These are phyloP conservation scores for Serendipita indica DNA, from an alignment of 768 basidiomycete species.

Conservation along the genomic window DNA sequence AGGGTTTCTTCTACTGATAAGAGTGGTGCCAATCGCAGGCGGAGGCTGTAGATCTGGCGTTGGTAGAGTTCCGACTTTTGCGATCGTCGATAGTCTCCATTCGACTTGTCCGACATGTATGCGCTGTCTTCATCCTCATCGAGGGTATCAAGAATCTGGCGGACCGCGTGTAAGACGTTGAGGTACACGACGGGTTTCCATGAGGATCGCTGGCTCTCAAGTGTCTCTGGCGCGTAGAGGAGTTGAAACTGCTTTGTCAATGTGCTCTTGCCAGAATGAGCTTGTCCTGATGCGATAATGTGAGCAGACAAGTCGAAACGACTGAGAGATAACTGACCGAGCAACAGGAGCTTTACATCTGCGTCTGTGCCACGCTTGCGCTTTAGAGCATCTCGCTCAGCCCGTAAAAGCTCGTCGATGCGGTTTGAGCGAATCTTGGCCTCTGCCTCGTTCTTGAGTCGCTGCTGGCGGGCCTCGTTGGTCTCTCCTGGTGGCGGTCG, in stretches of 20 bases:
- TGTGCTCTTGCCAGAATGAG: slow-evolving; percentile 42
- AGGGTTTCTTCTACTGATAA: slow-evolving; percentile 9
- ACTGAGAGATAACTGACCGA: slow-evolving; percentile 17
- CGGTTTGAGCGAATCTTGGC: slow-evolving; percentile 31
- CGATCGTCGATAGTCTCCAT: neutral
- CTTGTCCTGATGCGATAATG: slow-evolving; percentile 12
- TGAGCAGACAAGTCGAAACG: neutral
- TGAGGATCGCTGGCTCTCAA: slow-evolving; percentile 54
- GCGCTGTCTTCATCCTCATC: slow-evolving; percentile 23
- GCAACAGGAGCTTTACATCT: slow-evolving; percentile 28
- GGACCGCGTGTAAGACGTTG: slow-evolving; percentile 68
- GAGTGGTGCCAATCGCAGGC: neutral
- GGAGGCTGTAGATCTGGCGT: slow-evolving; percentile 3
- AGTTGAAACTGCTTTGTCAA: slow-evolving; percentile 76
- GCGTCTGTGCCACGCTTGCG: slow-evolving; percentile 9
- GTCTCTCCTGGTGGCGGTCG: slow-evolving; percentile 26
- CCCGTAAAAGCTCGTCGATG: slow-evolving; percentile 35
- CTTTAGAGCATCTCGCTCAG: slow-evolving; percentile 17
- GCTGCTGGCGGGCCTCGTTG: slow-evolving; percentile 23
- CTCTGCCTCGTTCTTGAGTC: slow-evolving; percentile 27
- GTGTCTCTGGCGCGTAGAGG: slow-evolving; percentile 53
- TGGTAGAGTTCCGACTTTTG: neutral
- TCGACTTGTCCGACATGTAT: slow-evolving; percentile 7
- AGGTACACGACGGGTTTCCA: slow-evolving; percentile 75
- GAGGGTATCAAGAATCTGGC: slow-evolving; percentile 57